A percentile compares a stretch with the other conserved stretches of the same genome.
These are phyloP conservation scores for Parietaria judaica DNA, from an alignment of 306 rosid species.

Conservation along the genomic window DNA sequence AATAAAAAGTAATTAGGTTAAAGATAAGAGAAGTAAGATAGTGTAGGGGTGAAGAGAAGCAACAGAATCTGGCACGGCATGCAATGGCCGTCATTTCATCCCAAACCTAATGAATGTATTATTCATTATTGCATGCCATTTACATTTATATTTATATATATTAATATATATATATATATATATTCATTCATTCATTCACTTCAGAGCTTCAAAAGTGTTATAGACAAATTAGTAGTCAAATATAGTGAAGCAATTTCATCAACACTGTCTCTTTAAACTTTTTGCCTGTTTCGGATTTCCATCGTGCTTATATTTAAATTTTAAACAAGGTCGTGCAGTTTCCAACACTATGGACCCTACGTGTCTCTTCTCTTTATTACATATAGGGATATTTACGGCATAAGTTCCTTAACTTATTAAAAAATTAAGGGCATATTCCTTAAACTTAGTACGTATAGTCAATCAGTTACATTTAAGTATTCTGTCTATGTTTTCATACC, in stretches of 20 bases:
- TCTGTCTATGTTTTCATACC: no score
- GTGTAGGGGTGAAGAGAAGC: neutral
- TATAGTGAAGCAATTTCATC: constrained; percentile 11
- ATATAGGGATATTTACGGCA: neutral
- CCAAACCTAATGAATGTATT: constrained; percentile 1
- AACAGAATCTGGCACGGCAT: constrained; percentile 6
- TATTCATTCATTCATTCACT: neutral
- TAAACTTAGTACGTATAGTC: no score
- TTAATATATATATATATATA: no score
- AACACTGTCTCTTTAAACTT: constrained; percentile 8
- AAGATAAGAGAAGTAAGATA: neutral
- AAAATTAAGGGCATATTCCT: no score
- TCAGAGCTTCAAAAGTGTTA: neutral
- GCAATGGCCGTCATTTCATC: constrained; percentile 7
- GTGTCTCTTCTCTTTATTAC: constrained; percentile 19
- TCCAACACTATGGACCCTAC: constrained; percentile 46
- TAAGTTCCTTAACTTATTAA: no score
- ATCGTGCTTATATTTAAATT: constrained; percentile 36
- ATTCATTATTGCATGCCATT: neutral
- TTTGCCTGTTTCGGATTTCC: constrained; percentile 26
- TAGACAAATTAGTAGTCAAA: constrained; percentile 13
- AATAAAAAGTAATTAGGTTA: neutral
- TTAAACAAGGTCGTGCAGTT: constrained; percentile 28
- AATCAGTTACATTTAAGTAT: no score
- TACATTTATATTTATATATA: no score